These are phyloP conservation scores for Stagonosporopsis cucurbitacearum DNA, from an alignment of 2,329 filamentous ascomycete species.

Conservation along the genomic window DNA sequence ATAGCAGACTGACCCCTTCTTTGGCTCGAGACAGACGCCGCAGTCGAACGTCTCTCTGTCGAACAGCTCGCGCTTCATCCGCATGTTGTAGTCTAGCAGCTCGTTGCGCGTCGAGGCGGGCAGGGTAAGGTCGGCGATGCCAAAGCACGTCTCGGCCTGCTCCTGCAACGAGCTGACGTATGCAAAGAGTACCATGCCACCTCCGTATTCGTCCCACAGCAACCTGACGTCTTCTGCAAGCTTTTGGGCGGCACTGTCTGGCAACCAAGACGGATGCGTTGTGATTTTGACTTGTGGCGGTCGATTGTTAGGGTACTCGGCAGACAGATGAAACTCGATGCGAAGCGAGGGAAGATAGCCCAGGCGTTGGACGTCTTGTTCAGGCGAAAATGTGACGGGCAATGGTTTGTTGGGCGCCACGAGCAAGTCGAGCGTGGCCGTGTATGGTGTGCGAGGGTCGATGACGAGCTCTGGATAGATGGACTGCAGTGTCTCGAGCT, in stretches of 20 bases:
- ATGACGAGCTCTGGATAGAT: constrained; percentile 67
- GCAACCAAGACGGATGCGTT: constrained; percentile 61
- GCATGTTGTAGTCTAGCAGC: constrained; percentile 79
- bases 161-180: constrained; percentile 68
- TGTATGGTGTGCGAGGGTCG: constrained; percentile 51
- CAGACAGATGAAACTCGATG: constrained; percentile 60
- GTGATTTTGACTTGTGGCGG: constrained; percentile 59
- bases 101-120: constrained; percentile 65
- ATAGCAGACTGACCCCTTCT: constrained; percentile 84
- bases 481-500: constrained; percentile 65
- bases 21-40: constrained; percentile 87
- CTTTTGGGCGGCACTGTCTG: constrained; percentile 51
- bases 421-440: constrained; percentile 61
- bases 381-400: constrained; percentile 35
- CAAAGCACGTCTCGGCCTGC: constrained; percentile 62
- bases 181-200: constrained; percentile 62
- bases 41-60: constrained; percentile 87
- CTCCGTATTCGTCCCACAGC: constrained; percentile 67
- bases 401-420: constrained; percentile 62
- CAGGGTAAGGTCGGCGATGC: constrained; percentile 57
- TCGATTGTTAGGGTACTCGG: constrained; percentile 61
- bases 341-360: constrained; percentile 64
- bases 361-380: constrained; percentile 53
- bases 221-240: constrained; percentile 56
- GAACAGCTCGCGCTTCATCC: constrained; percentile 76